A percentile compares a stretch with the other conserved stretches of the same genome.
Evolutionary conservation across 257 asterid genomes (phyloP).

Genomic region (Voacanga thouarsii): DNA sequence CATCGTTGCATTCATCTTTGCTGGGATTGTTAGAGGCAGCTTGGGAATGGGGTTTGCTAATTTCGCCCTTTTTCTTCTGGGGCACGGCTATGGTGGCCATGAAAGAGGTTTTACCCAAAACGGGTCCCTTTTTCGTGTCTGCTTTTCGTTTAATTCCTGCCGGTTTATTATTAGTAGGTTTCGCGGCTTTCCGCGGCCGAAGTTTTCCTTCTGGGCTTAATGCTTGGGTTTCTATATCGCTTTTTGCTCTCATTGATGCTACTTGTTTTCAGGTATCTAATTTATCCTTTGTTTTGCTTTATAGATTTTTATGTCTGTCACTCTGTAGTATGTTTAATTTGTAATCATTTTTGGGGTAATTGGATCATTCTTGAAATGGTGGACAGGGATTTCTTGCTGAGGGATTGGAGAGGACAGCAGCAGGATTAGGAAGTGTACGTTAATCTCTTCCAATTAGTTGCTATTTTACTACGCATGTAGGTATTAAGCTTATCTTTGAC

Average conservation of each 20-base stretch:
- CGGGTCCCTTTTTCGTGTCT: slow-evolving; percentile 83
- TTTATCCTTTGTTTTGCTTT: slow-evolving; percentile 4
- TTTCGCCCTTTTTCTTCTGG: slow-evolving; percentile 99
- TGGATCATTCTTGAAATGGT: slow-evolving; percentile 26
- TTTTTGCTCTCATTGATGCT: slow-evolving; percentile 82
- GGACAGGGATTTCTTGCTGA: slow-evolving; percentile 94
- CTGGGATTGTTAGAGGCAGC: slow-evolving; percentile 33
- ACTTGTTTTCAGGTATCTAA: slow-evolving; percentile 81
- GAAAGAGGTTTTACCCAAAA: slow-evolving; percentile 88
- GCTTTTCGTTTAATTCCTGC: slow-evolving; percentile 91
- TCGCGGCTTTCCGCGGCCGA: slow-evolving; percentile 71
- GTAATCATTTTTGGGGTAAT: slow-evolving; percentile 6
- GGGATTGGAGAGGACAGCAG: slow-evolving; percentile 93
- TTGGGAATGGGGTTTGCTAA: slow-evolving; percentile 71
- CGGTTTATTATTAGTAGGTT: slow-evolving; percentile 70
- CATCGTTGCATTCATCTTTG: slow-evolving; percentile 23
- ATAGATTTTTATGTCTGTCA: background rate
- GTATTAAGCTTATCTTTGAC: background rate
- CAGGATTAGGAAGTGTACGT: slow-evolving; percentile 98
- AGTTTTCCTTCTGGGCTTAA: slow-evolving; percentile 64
- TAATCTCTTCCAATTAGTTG: slow-evolving; percentile 18
- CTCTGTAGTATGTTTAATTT: background rate
- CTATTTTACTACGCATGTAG: background rate
- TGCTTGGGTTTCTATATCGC: slow-evolving; percentile 81
- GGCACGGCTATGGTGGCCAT: slow-evolving; percentile 99